Conservation (phyloP, 208 protist species). For the Leishmania guyanensis region DNA sequence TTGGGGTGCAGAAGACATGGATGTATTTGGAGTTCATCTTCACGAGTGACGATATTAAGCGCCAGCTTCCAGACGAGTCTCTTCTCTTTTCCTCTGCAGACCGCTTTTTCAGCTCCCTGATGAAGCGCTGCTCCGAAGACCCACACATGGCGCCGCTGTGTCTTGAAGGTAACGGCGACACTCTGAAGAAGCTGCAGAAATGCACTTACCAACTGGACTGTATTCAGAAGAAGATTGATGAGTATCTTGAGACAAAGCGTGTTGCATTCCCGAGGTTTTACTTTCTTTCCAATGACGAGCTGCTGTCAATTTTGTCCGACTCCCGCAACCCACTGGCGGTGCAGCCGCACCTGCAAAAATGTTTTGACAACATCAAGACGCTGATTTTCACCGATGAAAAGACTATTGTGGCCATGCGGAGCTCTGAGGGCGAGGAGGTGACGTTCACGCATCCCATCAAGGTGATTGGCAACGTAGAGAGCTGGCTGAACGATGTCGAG, state of each 20-base stretch:
- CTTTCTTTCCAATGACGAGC: slow-evolving; percentile 97
- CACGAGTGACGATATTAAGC: slow-evolving; percentile 96
- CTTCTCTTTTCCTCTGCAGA: slow-evolving; percentile 89
- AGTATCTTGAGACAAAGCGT: slow-evolving; percentile 96
- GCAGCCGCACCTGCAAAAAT: slow-evolving; percentile 95
- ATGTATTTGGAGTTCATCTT: slow-evolving; percentile 99
- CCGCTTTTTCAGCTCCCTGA: slow-evolving; percentile 88
- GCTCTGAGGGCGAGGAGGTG: slow-evolving; percentile 91
- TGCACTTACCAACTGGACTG: slow-evolving; percentile 89
- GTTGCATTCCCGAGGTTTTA: slow-evolving; percentile 96
- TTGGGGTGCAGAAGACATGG: slow-evolving; percentile 95
- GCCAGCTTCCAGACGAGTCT: slow-evolving; percentile 90
- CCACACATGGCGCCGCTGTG: slow-evolving; percentile 87
- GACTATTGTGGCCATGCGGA: slow-evolving; percentile 89
- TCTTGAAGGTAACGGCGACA: slow-evolving; percentile 55
- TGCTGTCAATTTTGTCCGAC: slow-evolving; percentile 97
- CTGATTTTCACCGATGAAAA: slow-evolving; percentile 79
- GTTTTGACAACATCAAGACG: slow-evolving; percentile 94
- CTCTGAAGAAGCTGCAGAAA: slow-evolving; percentile 88
- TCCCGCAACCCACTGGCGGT: slow-evolving; percentile 94
- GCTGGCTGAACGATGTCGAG: slow-evolving; percentile 94
- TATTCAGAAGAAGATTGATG: slow-evolving; percentile 95
- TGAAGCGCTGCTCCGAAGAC: slow-evolving; percentile 70
- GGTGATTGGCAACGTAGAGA: slow-evolving; percentile 93
- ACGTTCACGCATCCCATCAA: slow-evolving; percentile 76